A percentile compares a stretch with the other conserved stretches of the same genome.
phyloP scores from a whole-genome alignment of 164 flowering plant species.

The Magnolia officinalis region DNA sequence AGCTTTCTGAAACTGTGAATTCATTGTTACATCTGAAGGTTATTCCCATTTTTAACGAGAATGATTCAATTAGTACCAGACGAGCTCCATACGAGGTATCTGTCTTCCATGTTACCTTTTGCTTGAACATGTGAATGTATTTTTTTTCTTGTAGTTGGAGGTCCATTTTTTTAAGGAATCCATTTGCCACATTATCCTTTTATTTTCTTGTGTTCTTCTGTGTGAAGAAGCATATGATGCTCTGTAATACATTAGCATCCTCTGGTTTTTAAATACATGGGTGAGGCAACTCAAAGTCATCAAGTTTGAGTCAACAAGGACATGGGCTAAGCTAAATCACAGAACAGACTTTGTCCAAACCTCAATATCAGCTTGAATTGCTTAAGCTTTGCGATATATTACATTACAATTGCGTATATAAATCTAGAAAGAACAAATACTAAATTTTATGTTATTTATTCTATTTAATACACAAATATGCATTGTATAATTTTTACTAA shows the following conservation, averaged over 20 bases:
- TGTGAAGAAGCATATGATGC: no score
- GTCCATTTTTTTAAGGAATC: not conserved
- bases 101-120: conserved; percentile 1
- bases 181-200: not conserved
- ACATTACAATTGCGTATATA: not conserved
- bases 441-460: not conserved
- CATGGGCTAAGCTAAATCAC: not conserved
- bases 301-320: not conserved
- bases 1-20: conserved; percentile 68
- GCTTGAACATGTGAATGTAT: not conserved
- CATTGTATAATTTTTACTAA: not conserved
- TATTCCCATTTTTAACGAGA: conserved; percentile 91
- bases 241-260: no score
- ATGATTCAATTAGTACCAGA: conserved; percentile 92
- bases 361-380: not conserved
- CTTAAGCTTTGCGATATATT: not conserved
- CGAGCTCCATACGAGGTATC: conserved; percentile 90
- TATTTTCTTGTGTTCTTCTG: no score
- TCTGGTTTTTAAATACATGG: not conserved
- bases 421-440: not conserved
- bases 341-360: not conserved
- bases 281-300: not conserved
- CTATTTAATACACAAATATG: not conserved
- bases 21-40: conserved; percentile 59
- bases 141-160: not conserved